phyloP scores from a whole-genome alignment of 2,329 filamentous ascomycete genomes.

The Alternaria rosae region DNA sequence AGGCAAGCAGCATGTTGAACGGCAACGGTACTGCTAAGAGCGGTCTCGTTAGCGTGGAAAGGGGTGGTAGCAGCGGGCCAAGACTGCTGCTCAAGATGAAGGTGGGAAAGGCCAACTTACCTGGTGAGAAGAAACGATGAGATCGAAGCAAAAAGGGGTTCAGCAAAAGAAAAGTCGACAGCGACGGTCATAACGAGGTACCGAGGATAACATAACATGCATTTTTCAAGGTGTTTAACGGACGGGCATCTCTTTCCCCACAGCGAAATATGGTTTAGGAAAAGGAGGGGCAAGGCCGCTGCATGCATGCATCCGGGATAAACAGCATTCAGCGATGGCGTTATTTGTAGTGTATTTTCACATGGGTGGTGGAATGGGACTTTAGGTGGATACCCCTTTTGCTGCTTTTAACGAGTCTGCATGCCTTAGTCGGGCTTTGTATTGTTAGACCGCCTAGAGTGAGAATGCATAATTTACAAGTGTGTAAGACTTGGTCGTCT shows the following conservation, averaged over 20 bases:
- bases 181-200: neutral
- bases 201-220: slow-evolving; percentile 1
- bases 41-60: slow-evolving; percentile 29
- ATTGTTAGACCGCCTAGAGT: neutral
- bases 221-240: slow-evolving; percentile 6
- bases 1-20: slow-evolving; percentile 23
- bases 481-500: neutral
- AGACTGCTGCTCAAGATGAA: slow-evolving; percentile 32
- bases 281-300: neutral
- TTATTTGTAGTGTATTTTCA: slow-evolving; percentile 10
- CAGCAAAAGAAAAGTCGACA: neutral
- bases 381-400: slow-evolving; percentile 11
- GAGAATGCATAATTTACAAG: neutral
- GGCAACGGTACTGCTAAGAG: slow-evolving; percentile 17
- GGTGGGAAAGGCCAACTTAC: slow-evolving; percentile 23
- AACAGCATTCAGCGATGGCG: slow-evolving; percentile 37
- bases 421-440: neutral
- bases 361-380: neutral
- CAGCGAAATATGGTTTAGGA: neutral
- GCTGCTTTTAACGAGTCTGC: neutral
- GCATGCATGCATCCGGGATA: slow-evolving; percentile 4
- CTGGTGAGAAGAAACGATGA: neutral
- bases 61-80: slow-evolving; percentile 19
- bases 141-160: neutral
- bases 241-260: neutral